A percentile compares a stretch with the other conserved stretches of the same genome.
phyloP scores from a whole-genome alignment of 768 basidiomycete genomes.

The Naganishia vishniacii region DNA sequence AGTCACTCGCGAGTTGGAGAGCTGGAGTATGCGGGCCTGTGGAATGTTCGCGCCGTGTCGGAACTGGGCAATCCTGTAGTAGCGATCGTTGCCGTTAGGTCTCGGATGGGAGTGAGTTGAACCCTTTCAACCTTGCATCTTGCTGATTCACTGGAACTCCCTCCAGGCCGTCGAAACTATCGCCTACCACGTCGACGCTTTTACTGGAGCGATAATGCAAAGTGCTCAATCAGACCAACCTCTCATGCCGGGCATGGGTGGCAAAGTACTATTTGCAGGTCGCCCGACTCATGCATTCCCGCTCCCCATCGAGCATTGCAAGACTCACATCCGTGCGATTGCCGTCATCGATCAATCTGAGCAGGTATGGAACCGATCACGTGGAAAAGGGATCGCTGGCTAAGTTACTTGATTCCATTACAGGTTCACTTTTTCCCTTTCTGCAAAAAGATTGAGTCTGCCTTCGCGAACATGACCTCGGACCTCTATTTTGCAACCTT shows the following conservation, averaged over 20 bases:
- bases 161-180: constrained; percentile 33
- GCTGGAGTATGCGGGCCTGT: constrained; percentile 37
- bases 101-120: constrained; percentile 31
- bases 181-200: constrained; percentile 43
- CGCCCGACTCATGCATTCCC: constrained; percentile 34
- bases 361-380: constrained; percentile 31
- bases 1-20: constrained; percentile 52
- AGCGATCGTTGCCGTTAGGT: constrained; percentile 34
- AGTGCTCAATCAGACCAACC: constrained; percentile 21
- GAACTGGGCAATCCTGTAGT: constrained; percentile 35
- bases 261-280: constrained; percentile 39
- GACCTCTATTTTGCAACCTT: constrained; percentile 33
- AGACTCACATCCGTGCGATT: constrained; percentile 36
- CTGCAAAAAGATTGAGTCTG: constrained; percentile 41
- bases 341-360: constrained; percentile 35
- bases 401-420: neutral
- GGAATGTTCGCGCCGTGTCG: constrained; percentile 36
- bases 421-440: constrained; percentile 46
- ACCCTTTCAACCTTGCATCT: neutral
- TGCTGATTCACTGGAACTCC: neutral
- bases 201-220: constrained; percentile 36
- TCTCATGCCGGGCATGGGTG: constrained; percentile 27
- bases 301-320: constrained; percentile 41
- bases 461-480: constrained; percentile 31
- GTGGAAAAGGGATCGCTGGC: too few species aligned